A percentile compares a stretch with the other conserved stretches of the same genome.
These are phyloP conservation scores for Colletotrichum higginsianum DNA, from an alignment of 2,329 filamentous ascomycete genomes.

Conservation along the genomic window DNA sequence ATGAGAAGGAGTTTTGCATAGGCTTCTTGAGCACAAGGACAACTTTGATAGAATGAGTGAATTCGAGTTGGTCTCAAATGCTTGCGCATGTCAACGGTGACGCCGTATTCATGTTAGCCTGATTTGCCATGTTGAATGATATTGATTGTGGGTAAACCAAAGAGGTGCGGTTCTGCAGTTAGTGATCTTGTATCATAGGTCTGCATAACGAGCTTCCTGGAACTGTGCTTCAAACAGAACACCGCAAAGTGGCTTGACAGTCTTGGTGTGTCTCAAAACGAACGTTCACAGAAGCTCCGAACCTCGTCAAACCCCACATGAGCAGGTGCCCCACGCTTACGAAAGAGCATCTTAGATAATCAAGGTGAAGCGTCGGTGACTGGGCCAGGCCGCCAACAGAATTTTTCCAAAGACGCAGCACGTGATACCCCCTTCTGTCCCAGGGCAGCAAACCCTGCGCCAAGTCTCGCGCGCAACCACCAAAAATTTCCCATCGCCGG, in stretches of 20 bases:
- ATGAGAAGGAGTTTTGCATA: slow-evolving; percentile 23
- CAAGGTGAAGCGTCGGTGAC: neutral
- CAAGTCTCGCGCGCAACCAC: slow-evolving; percentile 19
- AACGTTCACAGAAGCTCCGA: neutral
- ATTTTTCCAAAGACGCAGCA: neutral
- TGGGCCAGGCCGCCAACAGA: neutral
- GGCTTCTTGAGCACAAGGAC: slow-evolving; percentile 9
- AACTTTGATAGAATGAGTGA: slow-evolving; percentile 18
- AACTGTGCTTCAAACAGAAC: no score
- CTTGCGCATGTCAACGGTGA: neutral
- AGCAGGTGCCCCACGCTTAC: neutral
- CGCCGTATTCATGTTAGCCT: neutral
- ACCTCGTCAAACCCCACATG: slow-evolving; percentile 5
- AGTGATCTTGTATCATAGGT: no score
- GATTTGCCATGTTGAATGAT: neutral
- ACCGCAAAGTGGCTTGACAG: no score
- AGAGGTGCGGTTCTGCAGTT: rapidly evolving
- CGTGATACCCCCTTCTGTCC: neutral
- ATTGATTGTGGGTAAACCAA: neutral
- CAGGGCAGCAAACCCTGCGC: slow-evolving; percentile 37
- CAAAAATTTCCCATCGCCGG: slow-evolving; percentile 48
- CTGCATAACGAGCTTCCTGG: no score
- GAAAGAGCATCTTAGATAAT: neutral
- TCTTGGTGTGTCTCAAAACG: neutral
- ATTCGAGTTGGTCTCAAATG: neutral